Conservation (phyloP, 192 early-diverging fungal species). For the Piromyces finnis region DNA sequence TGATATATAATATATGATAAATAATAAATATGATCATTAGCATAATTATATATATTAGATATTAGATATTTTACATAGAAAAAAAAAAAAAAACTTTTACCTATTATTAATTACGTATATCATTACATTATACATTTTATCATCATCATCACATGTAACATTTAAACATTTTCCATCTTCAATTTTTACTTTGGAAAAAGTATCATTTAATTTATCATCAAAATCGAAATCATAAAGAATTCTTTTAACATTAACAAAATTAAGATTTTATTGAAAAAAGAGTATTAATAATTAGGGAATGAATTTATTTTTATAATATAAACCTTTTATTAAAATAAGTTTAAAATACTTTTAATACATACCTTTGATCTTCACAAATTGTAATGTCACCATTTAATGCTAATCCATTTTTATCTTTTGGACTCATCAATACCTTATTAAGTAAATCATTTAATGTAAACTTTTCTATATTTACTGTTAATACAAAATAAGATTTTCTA, state of each 20-base stretch:
- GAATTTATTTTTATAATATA: too few relatives aligned
- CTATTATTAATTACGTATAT: background rate
- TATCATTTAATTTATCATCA: background rate
- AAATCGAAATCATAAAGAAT: background rate
- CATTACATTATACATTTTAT: background rate
- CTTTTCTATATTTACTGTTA: slow-evolving; percentile 32
- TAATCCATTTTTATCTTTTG: slow-evolving; percentile 13
- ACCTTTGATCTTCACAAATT: slow-evolving; percentile 49
- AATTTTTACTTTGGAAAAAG: background rate
- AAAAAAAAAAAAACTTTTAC: background rate
- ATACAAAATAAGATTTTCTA: slow-evolving; percentile 32
- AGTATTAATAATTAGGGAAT: too few relatives aligned
- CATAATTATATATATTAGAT: too few relatives aligned
- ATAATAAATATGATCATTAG: too few relatives aligned
- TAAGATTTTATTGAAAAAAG: too few relatives aligned
- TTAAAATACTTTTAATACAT: background rate
- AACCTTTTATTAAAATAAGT: too few relatives aligned
- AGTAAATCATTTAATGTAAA: slow-evolving; percentile 55
- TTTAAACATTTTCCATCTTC: background rate
- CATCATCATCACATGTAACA: background rate
- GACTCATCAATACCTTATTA: slow-evolving; percentile 15
- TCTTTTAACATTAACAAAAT: background rate
- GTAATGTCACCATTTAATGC: slow-evolving; percentile 51
- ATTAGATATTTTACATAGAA: too few relatives aligned
- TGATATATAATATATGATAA: too few relatives aligned